Evolutionary conservation across 2,329 filamentous ascomycete species (phyloP).

Genomic region (Macrophomina pseudophaseolina): DNA sequence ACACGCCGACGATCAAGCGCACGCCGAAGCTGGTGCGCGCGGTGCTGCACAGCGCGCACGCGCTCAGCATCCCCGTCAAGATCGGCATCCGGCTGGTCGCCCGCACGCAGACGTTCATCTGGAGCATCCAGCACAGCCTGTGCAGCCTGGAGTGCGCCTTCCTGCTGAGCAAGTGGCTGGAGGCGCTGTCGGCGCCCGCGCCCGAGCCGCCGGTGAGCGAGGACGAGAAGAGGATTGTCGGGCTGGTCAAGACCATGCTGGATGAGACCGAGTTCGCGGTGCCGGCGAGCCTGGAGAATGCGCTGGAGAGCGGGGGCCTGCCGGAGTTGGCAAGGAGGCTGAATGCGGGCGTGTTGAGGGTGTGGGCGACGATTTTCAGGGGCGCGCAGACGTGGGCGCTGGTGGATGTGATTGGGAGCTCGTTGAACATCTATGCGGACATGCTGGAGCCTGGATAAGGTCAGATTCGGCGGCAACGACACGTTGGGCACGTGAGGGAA

Average conservation of each 20-base stretch:
- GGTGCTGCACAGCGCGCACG: slow-evolving; percentile 71
- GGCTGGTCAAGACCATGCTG: slow-evolving; percentile 48
- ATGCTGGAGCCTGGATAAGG: slow-evolving; percentile 31
- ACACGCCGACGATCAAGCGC: slow-evolving; percentile 60
- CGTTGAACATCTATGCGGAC: slow-evolving; percentile 49
- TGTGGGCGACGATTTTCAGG: slow-evolving; percentile 50
- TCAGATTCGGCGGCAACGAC: no score
- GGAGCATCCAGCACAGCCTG: slow-evolving; percentile 48
- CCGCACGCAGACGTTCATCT: slow-evolving; percentile 46
- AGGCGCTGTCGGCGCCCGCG: slow-evolving; percentile 36
- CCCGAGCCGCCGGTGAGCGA: slow-evolving; percentile 44
- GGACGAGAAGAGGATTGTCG: slow-evolving; percentile 45
- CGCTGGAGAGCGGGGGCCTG: slow-evolving; percentile 30
- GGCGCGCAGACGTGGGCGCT: slow-evolving; percentile 52
- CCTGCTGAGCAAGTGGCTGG: slow-evolving; percentile 48
- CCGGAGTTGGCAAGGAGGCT: slow-evolving; percentile 41
- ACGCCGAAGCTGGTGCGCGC: slow-evolving; percentile 66
- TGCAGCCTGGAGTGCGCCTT: slow-evolving; percentile 48
- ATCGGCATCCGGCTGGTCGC: slow-evolving; percentile 48
- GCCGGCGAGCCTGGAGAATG: slow-evolving; percentile 36
- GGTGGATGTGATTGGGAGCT: slow-evolving; percentile 48
- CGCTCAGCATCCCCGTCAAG: slow-evolving; percentile 70
- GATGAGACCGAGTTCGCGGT: slow-evolving; percentile 47
- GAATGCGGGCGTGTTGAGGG: slow-evolving; percentile 47
- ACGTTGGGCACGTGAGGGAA: no score